phyloP scores from a whole-genome alignment of 2,329 filamentous ascomycete species.

The Xylaria sp. region DNA sequence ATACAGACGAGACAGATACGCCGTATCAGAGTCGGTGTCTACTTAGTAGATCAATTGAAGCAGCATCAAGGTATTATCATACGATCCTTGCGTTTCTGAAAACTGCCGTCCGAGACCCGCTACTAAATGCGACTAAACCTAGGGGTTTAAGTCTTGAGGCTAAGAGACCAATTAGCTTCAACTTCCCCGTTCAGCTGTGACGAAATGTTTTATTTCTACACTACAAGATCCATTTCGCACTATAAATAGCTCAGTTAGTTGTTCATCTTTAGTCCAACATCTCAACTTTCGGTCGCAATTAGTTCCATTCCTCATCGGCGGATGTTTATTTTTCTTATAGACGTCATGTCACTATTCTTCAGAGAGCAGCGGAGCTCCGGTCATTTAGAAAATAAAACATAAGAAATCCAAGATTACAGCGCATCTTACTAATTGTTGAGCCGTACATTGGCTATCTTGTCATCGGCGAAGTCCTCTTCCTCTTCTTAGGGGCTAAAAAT shows the following conservation, averaged over 20 bases:
- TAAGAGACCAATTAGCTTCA: neutral
- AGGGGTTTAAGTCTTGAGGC: neutral
- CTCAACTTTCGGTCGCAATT: neutral
- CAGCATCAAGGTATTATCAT: neutral
- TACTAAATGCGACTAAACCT: neutral
- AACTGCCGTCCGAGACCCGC: neutral
- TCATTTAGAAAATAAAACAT: no score
- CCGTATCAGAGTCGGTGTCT: conserved; percentile 6
- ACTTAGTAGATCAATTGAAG: neutral
- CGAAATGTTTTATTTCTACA: neutral
- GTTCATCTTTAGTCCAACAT: neutral
- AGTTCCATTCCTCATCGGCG: neutral
- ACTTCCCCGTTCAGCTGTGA: neutral
- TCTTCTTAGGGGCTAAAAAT: no score
- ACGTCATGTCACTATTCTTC: neutral
- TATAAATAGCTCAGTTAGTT: neutral
- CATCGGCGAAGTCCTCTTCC: no score
- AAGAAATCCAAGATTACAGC: no score
- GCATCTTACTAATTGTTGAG: no score
- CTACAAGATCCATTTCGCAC: neutral
- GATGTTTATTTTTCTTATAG: no score
- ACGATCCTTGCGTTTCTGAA: neutral
- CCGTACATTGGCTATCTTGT: no score
- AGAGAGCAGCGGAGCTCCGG: neutral
- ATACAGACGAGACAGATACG: conserved; percentile 1